Percentiles rank a stretch among this genome's conserved stretches.
These are phyloP conservation scores for Scenedesmus sp. DNA, from an alignment of 163 green algal genomes.

Conservation along the genomic window DNA sequence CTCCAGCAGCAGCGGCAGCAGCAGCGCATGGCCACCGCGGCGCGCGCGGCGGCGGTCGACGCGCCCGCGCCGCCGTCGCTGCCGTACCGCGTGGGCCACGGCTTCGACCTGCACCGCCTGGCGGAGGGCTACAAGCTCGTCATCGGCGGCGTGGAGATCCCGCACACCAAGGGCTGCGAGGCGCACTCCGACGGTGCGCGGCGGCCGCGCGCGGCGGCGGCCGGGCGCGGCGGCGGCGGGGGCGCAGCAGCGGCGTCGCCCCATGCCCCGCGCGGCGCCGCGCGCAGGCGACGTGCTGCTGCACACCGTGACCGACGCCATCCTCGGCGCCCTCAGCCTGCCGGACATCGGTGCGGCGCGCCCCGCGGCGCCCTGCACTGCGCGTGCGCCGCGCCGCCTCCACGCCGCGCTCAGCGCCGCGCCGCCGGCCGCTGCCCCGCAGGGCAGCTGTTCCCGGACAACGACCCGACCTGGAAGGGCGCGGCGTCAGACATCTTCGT, in stretches of 20 bases:
- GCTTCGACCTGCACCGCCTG: slow-evolving; percentile 94
- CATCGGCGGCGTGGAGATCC: slow-evolving; percentile 96
- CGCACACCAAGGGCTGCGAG: slow-evolving; percentile 94
- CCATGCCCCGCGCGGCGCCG: no score
- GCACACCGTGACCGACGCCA: slow-evolving; percentile 97
- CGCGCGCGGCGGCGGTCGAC: slow-evolving; percentile 20
- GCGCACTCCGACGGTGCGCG: slow-evolving; percentile 93
- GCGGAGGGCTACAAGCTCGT: slow-evolving; percentile 94
- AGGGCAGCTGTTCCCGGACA: slow-evolving; percentile 99
- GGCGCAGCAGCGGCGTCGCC: no score
- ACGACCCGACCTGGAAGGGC: slow-evolving; percentile 97
- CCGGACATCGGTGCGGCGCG: slow-evolving; percentile 92
- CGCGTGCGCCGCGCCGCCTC: no score
- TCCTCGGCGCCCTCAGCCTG: slow-evolving; percentile 94
- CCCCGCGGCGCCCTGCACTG: no score
- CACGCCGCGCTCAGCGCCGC: no score
- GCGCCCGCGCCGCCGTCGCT: slow-evolving; percentile 58
- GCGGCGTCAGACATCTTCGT: slow-evolving; percentile 93
- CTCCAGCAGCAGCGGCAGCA: not conserved
- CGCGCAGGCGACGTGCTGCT: slow-evolving; percentile 96
- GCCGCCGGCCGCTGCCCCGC: no score
- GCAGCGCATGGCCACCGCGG: not conserved
- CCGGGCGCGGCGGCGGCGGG: no score
- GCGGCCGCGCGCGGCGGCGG: not conserved
- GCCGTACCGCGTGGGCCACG: slow-evolving; percentile 86